A percentile compares a stretch with the other conserved stretches of the same genome.
Conservation (phyloP, 345 rosid species). For the Draba incana region DNA sequence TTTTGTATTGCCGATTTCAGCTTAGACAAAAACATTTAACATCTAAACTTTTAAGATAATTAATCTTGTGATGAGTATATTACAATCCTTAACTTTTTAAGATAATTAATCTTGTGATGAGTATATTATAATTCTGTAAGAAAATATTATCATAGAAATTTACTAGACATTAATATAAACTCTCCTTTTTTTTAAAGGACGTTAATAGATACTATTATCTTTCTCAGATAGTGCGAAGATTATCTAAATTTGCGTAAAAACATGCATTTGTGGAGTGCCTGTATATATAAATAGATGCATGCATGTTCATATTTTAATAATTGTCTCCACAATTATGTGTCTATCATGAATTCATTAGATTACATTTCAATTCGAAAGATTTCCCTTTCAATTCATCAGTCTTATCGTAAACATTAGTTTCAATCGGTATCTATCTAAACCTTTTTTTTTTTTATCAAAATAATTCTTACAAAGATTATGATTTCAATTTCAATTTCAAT, state of each 20-base stretch:
- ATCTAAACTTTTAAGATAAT: neutral
- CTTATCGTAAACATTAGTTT: too few relatives aligned
- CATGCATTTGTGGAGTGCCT: neutral
- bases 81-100: neutral
- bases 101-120: neutral
- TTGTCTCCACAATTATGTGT: conserved; percentile 8
- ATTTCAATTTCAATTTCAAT: too few relatives aligned
- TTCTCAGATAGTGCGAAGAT: neutral
- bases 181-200: too few relatives aligned
- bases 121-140: neutral
- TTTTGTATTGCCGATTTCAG: too few relatives aligned
- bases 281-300: conserved; percentile 7
- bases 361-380: neutral
- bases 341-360: conserved; percentile 7
- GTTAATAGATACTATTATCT: neutral
- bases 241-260: neutral
- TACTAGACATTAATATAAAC: neutral
- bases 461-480: too few relatives aligned
- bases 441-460: too few relatives aligned
- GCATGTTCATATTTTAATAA: conserved; percentile 21
- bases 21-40: too few relatives aligned
- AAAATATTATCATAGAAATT: neutral
- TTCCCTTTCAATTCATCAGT: neutral
- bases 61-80: neutral
- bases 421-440: too few relatives aligned